Conservation (phyloP, 805 yeast species). For the Ogataea sp. region DNA sequence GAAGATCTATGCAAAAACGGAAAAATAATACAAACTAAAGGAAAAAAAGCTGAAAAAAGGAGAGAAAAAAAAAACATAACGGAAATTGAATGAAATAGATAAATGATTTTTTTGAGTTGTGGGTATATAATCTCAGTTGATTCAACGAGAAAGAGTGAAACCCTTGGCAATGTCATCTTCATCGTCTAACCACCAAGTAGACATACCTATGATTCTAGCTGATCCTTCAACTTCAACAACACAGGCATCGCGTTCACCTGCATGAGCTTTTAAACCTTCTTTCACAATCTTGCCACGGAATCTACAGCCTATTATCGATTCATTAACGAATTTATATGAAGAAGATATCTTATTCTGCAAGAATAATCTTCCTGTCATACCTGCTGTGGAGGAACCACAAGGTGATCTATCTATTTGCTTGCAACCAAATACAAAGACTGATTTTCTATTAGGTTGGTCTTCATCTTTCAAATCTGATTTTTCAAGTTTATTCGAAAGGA, state of each 20-base stretch:
- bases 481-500: conserved; percentile 7
- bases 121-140: too few species aligned
- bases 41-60: too few species aligned
- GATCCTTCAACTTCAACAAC: conserved; percentile 16
- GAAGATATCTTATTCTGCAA: conserved; percentile 6
- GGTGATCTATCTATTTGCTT: conserved; percentile 22
- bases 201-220: conserved; percentile 16
- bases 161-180: conserved; percentile 15
- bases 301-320: conserved; percentile 18
- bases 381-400: conserved; percentile 22
- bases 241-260: conserved; percentile 13
- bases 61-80: too few species aligned
- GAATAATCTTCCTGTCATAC: conserved; percentile 15
- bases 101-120: too few species aligned
- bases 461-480: conserved; percentile 8
- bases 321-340: conserved; percentile 10
- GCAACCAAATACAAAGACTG: conserved; percentile 16
- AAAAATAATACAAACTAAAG: too few species aligned
- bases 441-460: conserved; percentile 8
- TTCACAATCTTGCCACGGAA: conserved; percentile 12
- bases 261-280: conserved; percentile 11
- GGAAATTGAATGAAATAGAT: too few species aligned
- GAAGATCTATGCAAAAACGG: too few species aligned
- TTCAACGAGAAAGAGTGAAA: conserved; percentile 12
- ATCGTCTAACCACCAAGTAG: conserved; percentile 16